Percentiles rank a stretch among this genome's conserved stretches.
phyloP scores from a whole-genome alignment of 345 rosid genomes.

The Tarenaya hassleriana region DNA sequence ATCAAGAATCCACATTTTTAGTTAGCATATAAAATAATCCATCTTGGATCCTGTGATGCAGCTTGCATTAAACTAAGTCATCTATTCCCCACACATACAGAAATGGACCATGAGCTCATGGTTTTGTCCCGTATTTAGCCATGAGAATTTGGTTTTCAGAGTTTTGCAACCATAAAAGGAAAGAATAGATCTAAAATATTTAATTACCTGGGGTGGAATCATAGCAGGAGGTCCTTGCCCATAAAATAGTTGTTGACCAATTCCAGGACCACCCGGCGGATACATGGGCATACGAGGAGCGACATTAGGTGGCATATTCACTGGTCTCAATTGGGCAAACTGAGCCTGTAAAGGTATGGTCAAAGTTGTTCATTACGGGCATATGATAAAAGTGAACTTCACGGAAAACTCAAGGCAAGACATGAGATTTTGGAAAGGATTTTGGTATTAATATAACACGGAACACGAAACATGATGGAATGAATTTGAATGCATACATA shows the following conservation, averaged over 20 bases:
- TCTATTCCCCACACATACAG: too few relatives aligned
- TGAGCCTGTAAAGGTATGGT: constrained; percentile 60
- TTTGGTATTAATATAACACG: not conserved
- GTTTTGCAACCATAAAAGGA: not conserved
- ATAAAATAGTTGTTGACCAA: constrained; percentile 64
- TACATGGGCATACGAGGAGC: constrained; percentile 87
- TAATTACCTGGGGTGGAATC: constrained; percentile 75
- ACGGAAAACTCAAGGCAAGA: not conserved
- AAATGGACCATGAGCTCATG: too few relatives aligned
- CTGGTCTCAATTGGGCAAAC: constrained; percentile 83
- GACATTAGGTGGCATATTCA: constrained; percentile 63
- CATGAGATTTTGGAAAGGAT: not conserved
- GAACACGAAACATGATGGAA: not conserved
- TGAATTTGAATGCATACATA: too few relatives aligned
- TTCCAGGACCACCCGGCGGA: constrained; percentile 63
- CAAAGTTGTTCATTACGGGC: not conserved
- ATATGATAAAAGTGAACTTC: too few relatives aligned
- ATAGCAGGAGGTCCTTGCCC: constrained; percentile 90
- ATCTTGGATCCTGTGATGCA: too few relatives aligned
- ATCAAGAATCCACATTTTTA: too few relatives aligned
- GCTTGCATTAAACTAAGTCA: too few relatives aligned
- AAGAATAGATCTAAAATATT: not conserved
- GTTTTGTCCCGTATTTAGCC: too few relatives aligned
- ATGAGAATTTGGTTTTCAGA: too few relatives aligned
- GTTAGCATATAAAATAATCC: too few relatives aligned